Base-by-base conservation (phyloP, 164 flowering plant genomes). In the Tinospora cordifolia region DNA sequence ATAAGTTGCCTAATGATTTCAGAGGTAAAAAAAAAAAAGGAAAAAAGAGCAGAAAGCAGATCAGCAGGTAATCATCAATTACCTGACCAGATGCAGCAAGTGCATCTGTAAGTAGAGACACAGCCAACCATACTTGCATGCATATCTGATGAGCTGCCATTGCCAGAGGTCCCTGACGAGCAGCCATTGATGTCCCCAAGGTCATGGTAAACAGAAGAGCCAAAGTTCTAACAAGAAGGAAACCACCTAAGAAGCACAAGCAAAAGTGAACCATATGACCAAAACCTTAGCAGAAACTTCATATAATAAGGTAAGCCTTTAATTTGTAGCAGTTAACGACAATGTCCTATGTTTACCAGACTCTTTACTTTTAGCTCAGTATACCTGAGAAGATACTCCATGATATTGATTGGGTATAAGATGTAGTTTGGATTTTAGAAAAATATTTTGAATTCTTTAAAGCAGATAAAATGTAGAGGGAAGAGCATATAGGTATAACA, bases 111-210 rank as follows among this genome's bases (percentile, higher is more conserved):
- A 95, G 86, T 73, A 95, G 94, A 54, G 99, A 90, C 38, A 90
- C 98, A 67, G 99, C 96, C 79, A 92, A 78, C 99, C 99, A 95
- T 0, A 95, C 89, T 85, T 95, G 98, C 76, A 89, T 70, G 79
- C 97, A 95, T 76, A 95, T 88, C 73, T 95, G 99, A 79, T 95
- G 99, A 74, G 94, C 98, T 40, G 98, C 97, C 99, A 95, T 95
- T 59, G 97, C 90, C 38, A 85, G 44, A 13, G 98, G 85, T 64
- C 99, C 98, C 79, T 88, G 96, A 68, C 96, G 97, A 75, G 98
- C 96, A 80, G 99, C 99, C 98, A 95, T 87, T 66, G 97, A 90
- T 68, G 99, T 89, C 15, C 83, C 97, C 74, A 92, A 65, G 24
- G 98, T 90, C 93, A 90, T 77, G 3, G 98, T 92, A 12, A 77